Conservation (phyloP, 2,329 filamentous ascomycete genomes). For the Penicillium digitatum region DNA sequence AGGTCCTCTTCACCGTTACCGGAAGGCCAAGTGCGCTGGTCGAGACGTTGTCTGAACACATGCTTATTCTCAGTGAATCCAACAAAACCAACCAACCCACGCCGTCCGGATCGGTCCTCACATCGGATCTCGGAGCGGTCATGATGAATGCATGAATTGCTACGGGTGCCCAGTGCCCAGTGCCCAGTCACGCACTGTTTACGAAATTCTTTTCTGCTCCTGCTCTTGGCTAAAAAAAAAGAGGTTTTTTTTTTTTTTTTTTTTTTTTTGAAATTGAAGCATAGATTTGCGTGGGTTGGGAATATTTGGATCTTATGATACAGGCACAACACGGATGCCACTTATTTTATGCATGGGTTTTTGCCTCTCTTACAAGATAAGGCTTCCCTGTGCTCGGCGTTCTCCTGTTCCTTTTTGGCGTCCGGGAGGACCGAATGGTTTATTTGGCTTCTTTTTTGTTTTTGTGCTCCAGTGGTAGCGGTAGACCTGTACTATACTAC, state of each 20-base stretch:
- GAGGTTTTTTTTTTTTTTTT: too few species aligned
- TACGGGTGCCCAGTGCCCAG: background rate
- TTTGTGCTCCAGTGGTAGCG: constrained; percentile 17
- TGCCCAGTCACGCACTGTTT: constrained; percentile 1
- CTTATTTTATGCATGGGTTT: constrained; percentile 6
- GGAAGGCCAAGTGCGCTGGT: constrained; percentile 30
- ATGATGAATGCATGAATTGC: constrained; percentile 34
- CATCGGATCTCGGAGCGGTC: constrained; percentile 28
- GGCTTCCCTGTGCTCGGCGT: constrained; percentile 1
- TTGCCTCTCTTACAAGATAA: constrained; percentile 1
- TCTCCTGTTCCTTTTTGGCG: constrained; percentile 4
- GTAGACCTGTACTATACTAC: constrained; percentile 28
- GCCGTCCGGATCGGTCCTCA: constrained; percentile 22
- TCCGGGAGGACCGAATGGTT: constrained; percentile 3
- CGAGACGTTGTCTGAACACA: constrained; percentile 34
- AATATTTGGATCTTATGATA: constrained; percentile 11
- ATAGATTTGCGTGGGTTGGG: constrained; percentile 18
- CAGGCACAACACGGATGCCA: background rate
- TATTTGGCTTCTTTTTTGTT: background rate
- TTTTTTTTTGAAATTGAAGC: constrained; percentile 11
- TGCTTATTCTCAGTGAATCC: constrained; percentile 29
- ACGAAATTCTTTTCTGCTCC: constrained; percentile 19
- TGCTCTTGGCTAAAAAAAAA: constrained; percentile 12
- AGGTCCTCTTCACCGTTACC: constrained; percentile 36
- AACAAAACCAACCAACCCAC: constrained; percentile 19